These are phyloP conservation scores for Rugonectria rugulosa DNA, from an alignment of 2,329 filamentous ascomycete genomes.

Conservation along the genomic window DNA sequence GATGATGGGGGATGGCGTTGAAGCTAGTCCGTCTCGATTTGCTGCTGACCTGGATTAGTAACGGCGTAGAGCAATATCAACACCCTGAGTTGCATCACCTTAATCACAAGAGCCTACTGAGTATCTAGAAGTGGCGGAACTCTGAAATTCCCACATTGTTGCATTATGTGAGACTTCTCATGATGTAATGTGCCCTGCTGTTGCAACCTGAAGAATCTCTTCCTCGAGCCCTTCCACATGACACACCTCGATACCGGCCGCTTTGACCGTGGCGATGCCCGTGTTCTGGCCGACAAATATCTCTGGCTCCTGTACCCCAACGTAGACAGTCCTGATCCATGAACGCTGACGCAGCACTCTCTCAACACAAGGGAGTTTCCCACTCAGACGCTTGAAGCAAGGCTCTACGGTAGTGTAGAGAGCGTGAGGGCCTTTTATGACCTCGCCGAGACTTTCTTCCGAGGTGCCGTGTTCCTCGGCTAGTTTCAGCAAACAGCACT, in stretches of 20 bases:
- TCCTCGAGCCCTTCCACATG: conserved; percentile 78
- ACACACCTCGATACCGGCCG: conserved; percentile 76
- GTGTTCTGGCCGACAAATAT: conserved; percentile 88
- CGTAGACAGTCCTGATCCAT: conserved; percentile 79
- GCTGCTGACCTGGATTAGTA: not conserved
- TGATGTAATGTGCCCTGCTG: conserved; percentile 71
- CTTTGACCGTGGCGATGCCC: conserved; percentile 73
- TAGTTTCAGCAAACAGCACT: conserved; percentile 86
- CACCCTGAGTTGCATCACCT: too few relatives aligned
- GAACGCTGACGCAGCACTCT: conserved; percentile 71
- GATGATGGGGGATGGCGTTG: too few relatives aligned
- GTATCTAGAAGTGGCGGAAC: not conserved
- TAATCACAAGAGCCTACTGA: too few relatives aligned
- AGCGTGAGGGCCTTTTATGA: conserved; percentile 44
- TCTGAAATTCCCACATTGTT: not conserved
- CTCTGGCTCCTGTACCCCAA: conserved; percentile 87
- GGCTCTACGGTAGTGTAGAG: conserved; percentile 96
- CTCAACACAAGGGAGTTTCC: conserved; percentile 80
- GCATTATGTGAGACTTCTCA: conserved; percentile 6
- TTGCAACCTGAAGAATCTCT: conserved; percentile 83
- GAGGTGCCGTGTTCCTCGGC: conserved; percentile 54
- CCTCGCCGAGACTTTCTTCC: conserved; percentile 62
- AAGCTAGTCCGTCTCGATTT: too few relatives aligned
- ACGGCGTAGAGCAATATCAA: too few relatives aligned
- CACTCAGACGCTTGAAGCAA: conserved; percentile 76